These are phyloP conservation scores for Yamadazyma triangularis DNA, from an alignment of 1,139 yeast genomes.

Conservation along the genomic window DNA sequence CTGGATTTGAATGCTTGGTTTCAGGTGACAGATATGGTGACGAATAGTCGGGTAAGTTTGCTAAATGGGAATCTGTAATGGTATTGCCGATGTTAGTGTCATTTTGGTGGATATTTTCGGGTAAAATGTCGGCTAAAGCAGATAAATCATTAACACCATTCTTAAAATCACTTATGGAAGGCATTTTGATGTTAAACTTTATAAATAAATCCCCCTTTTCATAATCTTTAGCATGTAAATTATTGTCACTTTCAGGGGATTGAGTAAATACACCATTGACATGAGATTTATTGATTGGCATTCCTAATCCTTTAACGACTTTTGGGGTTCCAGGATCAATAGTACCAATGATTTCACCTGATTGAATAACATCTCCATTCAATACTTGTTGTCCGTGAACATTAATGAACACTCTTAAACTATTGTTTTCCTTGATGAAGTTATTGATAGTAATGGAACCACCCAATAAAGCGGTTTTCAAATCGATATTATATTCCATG, in stretches of 20 bases:
- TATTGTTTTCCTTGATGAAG: slow-evolving; percentile 39
- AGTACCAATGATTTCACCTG: slow-evolving; percentile 47
- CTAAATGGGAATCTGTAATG: slow-evolving; percentile 18
- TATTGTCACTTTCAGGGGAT: slow-evolving; percentile 4
- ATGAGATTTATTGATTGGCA: slow-evolving; percentile 56
- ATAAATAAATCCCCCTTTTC: slow-evolving; percentile 38
- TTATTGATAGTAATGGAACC: slow-evolving; percentile 44
- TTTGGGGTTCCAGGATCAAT: slow-evolving; percentile 45
- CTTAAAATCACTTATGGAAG: slow-evolving; percentile 25
- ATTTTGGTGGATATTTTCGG: slow-evolving; percentile 7
- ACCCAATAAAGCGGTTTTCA: slow-evolving; percentile 52
- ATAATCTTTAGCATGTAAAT: no score
- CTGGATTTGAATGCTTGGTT: neutral
- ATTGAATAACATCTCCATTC: slow-evolving; percentile 23
- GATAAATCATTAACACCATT: slow-evolving; percentile 17
- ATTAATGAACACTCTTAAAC: slow-evolving; percentile 35
- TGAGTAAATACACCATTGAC: slow-evolving; percentile 19
- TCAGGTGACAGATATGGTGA: neutral
- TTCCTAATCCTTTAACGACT: slow-evolving; percentile 48
- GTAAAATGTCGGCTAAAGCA: slow-evolving; percentile 22
- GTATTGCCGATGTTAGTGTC: neutral
- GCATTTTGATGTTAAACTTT: slow-evolving; percentile 36
- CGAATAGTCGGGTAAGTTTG: slow-evolving; percentile 18
- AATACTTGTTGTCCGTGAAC: slow-evolving; percentile 30
- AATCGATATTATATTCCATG: slow-evolving; percentile 42